Base-by-base conservation (phyloP, 2,329 filamentous ascomycete genomes). In the Bipolaris bicolor region DNA sequence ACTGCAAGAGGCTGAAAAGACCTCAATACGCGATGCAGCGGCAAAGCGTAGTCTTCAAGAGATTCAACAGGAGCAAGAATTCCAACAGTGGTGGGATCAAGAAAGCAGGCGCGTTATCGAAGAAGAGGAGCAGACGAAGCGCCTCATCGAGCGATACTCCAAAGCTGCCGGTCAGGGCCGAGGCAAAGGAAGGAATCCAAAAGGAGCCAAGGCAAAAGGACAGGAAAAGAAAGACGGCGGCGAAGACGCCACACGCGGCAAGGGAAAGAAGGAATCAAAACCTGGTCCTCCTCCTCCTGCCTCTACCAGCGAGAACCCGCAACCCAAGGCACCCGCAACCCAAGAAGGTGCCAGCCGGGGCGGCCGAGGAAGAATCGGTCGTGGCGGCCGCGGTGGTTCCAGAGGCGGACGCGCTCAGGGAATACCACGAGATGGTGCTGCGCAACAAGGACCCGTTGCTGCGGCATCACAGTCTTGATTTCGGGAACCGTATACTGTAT, bases 21-120 rank as follows among this genome's bases (percentile, higher is more conserved):
- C 92, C 55, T 85, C 86, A 16, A 88, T 96, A 59, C 89, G 87
- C 51, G 93, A 97, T 72, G 91, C 92, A 0, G 88, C 88, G 10
- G 91, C 92, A 2, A 97, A 96, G 78, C 86, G 94, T 54, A 95
- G 91, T 62, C 79, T 99, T 29, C 88, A 96, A 70, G 95, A 98
- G 62, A 99, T 99, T 57, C 95, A 99, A 74, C 88, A 95, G 64
- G 95, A 99, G 77, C 95, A 99, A 72, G 92, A 92, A 49, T 99
- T 99, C 73, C 91, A 97, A 73, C 88, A 96, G 73, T 97, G 93
- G 92, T 97, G 92, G 92, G 91, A 96, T 64, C 88, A 90, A 61
- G 93, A 97, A 76, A 92, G 88, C 67, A 83, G 84, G 58, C 83
- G 90, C 26, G 85, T 89, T 36, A 88, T 89, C 62, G 86, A 89